Evolutionary conservation across 1,284 basidiomycete genomes (phyloP), one percentile per base, ranked within the genome.

Genomic region (Lentinus polychrous): DNA sequence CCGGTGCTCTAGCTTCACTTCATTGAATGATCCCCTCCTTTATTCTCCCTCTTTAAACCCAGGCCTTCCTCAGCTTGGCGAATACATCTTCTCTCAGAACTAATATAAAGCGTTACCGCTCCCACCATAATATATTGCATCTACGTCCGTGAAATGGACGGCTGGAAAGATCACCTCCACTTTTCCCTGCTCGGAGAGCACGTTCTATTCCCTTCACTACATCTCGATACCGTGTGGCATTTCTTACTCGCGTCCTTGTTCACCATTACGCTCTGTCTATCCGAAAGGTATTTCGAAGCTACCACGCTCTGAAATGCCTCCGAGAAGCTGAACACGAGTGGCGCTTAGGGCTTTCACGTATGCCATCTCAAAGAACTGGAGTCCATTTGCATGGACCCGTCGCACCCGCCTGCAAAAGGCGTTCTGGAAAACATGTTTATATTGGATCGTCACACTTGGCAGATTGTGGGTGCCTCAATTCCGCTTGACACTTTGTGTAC

Each of bases 251-350:
- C 73, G 24, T 66, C 68, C 22, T 31, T 78, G 12, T 46, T 86
- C 18, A 72, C 76, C 2, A 49, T 68, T 8, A 43, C 55, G 5
- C 59, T 86, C 35, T 86, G 85, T 60, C 53, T 74, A 12, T 54
- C 57, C 1, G 85, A 87, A 65, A 73, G 84, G 84, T 84, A 51
- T 27, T 64, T 53, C 27, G n/a, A n/a, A n/a, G n/a, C n/a, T n/a
- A n/a, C n/a, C 14, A 4, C 6, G 5, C 14, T 14, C 15, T 17
- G 34, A 12, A 12, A 15, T 55, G 51, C 42, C 48, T 49, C 33
- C 37, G 27, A 35, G 33, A 20, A 47, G 33, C 18, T 14, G 22
- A 15, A 12, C 27, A 11, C 22, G 34, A 50, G 34, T 23, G n/a
- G 11, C 42, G 11, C 24, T 33, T 52, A 84, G 83, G 49, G 55